Conservation (phyloP, 2,329 filamentous ascomycete genomes). For the Periglandula ipomoeae region DNA sequence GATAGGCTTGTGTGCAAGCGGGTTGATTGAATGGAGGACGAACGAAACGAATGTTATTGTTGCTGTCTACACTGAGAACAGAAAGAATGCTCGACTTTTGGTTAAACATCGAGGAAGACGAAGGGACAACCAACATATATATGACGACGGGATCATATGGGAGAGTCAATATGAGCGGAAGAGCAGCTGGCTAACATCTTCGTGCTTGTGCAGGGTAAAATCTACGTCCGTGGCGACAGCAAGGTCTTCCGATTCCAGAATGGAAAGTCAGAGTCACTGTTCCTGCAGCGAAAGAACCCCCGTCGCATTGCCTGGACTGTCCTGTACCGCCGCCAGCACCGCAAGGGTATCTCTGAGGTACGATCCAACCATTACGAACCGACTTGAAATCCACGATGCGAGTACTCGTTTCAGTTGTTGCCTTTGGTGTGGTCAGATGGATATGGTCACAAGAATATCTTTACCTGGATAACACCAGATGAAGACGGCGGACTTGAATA, state of each 20-base stretch:
- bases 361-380: constrained; percentile 24
- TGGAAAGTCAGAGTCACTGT: constrained; percentile 98
- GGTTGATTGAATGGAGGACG: not conserved
- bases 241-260: constrained; percentile 99
- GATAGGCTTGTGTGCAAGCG: too few species aligned
- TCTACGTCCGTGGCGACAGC: constrained; percentile 99
- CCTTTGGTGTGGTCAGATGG: not conserved
- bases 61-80: not conserved
- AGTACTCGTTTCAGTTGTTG: not conserved
- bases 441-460: too few species aligned
- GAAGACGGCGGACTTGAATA: too few species aligned
- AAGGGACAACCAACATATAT: not conserved
- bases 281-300: constrained; percentile 99
- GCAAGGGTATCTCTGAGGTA: constrained; percentile 99
- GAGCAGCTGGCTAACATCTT: constrained; percentile 15
- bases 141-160: not conserved
- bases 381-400: not conserved
- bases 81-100: too few species aligned
- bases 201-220: constrained; percentile 68
- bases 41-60: not conserved
- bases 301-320: constrained; percentile 98
- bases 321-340: constrained; percentile 97
- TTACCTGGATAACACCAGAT: too few species aligned
- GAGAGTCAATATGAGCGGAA: not conserved
- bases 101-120: not conserved